Percentiles rank a stretch among this genome's conserved stretches.
These are phyloP conservation scores for Baorangia bicolor DNA, from an alignment of 768 basidiomycete genomes.

Conservation along the genomic window DNA sequence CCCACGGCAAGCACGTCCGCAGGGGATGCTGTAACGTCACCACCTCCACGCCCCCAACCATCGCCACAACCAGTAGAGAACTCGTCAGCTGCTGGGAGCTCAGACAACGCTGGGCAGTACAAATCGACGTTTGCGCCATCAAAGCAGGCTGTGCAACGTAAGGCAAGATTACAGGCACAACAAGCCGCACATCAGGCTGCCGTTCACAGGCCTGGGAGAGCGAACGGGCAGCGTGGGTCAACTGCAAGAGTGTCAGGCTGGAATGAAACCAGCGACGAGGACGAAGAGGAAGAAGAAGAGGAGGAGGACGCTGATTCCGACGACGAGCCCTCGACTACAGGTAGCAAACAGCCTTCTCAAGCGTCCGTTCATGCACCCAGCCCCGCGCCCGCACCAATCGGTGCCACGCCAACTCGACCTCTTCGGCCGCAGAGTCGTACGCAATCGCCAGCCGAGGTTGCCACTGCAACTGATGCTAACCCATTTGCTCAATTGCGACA, in stretches of 20 bases:
- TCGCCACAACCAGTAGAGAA: conserved; percentile 39
- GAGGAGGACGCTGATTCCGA: conserved; percentile 71
- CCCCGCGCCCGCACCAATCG: conserved; percentile 18
- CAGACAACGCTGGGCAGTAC: conserved; percentile 44
- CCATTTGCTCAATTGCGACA: conserved; percentile 52
- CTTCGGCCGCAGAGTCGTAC: conserved; percentile 31
- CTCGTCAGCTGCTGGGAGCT: conserved; percentile 14
- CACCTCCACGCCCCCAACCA: conserved; percentile 26
- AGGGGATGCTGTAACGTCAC: conserved; percentile 8
- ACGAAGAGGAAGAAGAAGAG: conserved; percentile 78
- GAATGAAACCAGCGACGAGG: conserved; percentile 75
- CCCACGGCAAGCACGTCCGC: neutral
- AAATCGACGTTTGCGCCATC: conserved; percentile 89
- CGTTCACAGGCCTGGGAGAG: conserved; percentile 68
- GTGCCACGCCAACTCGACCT: conserved; percentile 26
- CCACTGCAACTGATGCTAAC: conserved; percentile 33
- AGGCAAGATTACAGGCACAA: conserved; percentile 80
- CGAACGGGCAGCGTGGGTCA: conserved; percentile 39
- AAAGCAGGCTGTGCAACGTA: conserved; percentile 79
- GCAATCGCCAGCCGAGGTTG: conserved; percentile 29
- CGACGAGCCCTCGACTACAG: conserved; percentile 36
- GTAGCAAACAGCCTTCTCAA: conserved; percentile 35
- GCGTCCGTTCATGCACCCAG: conserved; percentile 14
- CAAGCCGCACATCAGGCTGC: conserved; percentile 82
- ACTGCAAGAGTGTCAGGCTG: conserved; percentile 45